A percentile compares a stretch with the other conserved stretches of the same genome.
These are phyloP conservation scores for Metrosideros polymorpha DNA, from an alignment of 441 rosid genomes.

Conservation along the genomic window DNA sequence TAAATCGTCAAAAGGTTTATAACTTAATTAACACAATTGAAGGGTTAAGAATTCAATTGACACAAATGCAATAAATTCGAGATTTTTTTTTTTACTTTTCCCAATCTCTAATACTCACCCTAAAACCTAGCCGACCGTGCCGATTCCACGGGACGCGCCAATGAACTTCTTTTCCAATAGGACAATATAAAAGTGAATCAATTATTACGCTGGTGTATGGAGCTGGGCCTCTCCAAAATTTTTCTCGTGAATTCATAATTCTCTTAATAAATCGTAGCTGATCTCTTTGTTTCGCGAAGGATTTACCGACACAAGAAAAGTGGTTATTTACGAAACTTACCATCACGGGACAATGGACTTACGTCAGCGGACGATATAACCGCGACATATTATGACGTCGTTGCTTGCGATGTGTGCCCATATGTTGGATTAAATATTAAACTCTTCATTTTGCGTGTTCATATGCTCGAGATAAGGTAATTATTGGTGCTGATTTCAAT, in stretches of 20 bases:
- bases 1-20: too few species aligned
- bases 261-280: not conserved
- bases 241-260: not conserved
- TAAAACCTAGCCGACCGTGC: too few species aligned
- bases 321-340: not conserved
- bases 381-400: too few species aligned
- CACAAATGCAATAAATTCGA: too few species aligned
- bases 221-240: not conserved
- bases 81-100: too few species aligned
- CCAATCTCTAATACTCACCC: not conserved
- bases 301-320: not conserved
- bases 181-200: not conserved
- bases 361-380: too few species aligned
- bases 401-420: too few species aligned
- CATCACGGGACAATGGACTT: not conserved
- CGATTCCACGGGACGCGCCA: too few species aligned
- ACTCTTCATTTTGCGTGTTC: not conserved
- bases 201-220: too few species aligned
- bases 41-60: too few species aligned
- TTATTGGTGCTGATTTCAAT: not conserved
- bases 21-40: too few species aligned
- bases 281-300: not conserved
- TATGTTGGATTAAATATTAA: too few species aligned
- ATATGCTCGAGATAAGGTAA: not conserved
- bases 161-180: not conserved